Evolutionary conservation across 2,329 filamentous ascomycete genomes (phyloP), one percentile per base, ranked within the genome.

Genomic region (Sporothrix brunneoviolacea): DNA sequence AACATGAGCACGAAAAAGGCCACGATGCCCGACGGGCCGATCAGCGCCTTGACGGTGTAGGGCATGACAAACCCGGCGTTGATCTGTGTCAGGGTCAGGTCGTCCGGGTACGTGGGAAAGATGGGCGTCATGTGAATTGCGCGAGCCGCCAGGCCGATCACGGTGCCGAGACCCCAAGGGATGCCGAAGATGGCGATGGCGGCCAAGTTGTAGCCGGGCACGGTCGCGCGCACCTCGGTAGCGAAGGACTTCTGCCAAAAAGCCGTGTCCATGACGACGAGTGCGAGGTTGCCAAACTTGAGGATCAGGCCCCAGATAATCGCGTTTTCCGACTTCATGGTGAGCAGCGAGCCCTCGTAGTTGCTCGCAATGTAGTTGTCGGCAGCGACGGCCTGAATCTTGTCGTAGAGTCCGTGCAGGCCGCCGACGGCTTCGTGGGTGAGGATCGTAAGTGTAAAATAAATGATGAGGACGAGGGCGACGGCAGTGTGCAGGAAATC

Each of bases 211-310:
- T 71, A 73, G 3, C 67, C 70, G 35, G 65, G 65, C 1, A 70
- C 68, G 0, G 65, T 62, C 0, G 68, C 61, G 16, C 68, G 62
- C 6, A 69, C 42, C 52, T 67, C 64, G 9, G 68, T 57, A 1
- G 64, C 68, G 54, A 70, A 76, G 0, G 68, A 70, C 60, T 77
- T 76, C 50, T 75, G 72, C 71, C 72, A 77, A 59, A 76, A 77
- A 2, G 68, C 73, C 4, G 72, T 76, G 54, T 76, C 68, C 71
- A 76, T 75, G 5, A 74, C 63, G 0, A 76, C 73, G 0, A 74
- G 63, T 8, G 70, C 72, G 16, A 75, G 59, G 47, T 75, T 76
- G 13, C 71, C 73, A 40, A 76, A 70, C 49, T 73, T 74, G 10
- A 74, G 61, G 27, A 74, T 68, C 6, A 76, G 53, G 0, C 69